phyloP scores from a whole-genome alignment of 305 asterid genomes.

The Fraxinus xanthoxyloides region DNA sequence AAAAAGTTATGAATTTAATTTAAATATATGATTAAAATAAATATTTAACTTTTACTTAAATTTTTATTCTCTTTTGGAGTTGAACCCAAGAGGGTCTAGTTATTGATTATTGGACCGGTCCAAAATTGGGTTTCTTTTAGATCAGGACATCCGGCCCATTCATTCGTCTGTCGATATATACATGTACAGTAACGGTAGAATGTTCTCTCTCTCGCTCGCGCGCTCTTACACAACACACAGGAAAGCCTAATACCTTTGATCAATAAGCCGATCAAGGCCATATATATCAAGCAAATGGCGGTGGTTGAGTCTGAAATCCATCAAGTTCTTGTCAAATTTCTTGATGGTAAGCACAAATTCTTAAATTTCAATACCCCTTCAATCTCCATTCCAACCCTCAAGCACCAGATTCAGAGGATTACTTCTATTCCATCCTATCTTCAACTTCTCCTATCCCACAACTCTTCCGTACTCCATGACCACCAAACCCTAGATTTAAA shows the following conservation, averaged over 20 bases:
- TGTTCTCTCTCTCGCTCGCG: background rate
- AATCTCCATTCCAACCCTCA: constrained; percentile 48
- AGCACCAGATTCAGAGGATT: constrained; percentile 53
- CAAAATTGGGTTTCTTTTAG: too few relatives aligned
- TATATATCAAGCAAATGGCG: constrained; percentile 29
- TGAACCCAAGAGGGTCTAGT: too few relatives aligned
- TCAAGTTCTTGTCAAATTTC: constrained; percentile 70
- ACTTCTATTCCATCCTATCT: constrained; percentile 59
- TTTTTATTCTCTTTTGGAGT: too few relatives aligned
- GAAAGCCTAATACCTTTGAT: background rate
- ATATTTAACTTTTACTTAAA: too few relatives aligned
- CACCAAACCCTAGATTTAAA: constrained; percentile 32
- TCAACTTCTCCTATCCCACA: constrained; percentile 54
- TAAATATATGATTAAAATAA: too few relatives aligned
- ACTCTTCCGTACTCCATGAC: constrained; percentile 42
- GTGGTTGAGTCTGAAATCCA: constrained; percentile 32
- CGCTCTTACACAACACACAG: background rate
- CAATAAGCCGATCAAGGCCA: background rate
- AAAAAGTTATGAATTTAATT: too few relatives aligned
- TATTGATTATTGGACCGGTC: too few relatives aligned
- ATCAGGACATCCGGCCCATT: too few relatives aligned
- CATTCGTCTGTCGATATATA: too few relatives aligned
- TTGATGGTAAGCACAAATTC: constrained; percentile 65
- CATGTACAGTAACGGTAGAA: background rate
- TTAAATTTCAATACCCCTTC: constrained; percentile 57